phyloP scores from a whole-genome alignment of 768 basidiomycete species.

The Tulasnella sp. region DNA sequence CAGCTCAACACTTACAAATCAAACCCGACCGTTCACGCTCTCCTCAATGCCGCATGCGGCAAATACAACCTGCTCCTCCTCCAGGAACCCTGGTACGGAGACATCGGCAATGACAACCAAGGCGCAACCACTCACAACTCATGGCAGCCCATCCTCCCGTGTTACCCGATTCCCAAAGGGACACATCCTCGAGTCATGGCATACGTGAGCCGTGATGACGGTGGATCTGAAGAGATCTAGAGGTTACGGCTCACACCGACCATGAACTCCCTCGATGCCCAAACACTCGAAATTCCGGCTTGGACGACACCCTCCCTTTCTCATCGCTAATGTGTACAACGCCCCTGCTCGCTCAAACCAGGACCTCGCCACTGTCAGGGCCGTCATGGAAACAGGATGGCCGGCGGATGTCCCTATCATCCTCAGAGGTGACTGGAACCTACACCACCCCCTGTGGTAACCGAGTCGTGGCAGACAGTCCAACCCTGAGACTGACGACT shows the following conservation, averaged over 20 bases:
- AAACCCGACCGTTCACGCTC: no score
- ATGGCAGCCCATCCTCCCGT: slow-evolving; percentile 16
- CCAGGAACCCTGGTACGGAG: no score
- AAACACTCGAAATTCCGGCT: slow-evolving; percentile 9
- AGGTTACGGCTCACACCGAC: slow-evolving; percentile 8
- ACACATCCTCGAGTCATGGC: slow-evolving; percentile 13
- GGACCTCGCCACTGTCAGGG: neutral
- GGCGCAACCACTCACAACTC: no score
- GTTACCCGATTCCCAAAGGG: neutral
- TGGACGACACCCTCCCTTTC: neutral
- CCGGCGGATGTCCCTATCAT: neutral
- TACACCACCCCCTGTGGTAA: slow-evolving; percentile 1
- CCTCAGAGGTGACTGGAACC: slow-evolving; percentile 17
- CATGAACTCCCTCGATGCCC: slow-evolving; percentile 5
- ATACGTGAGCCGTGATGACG: neutral
- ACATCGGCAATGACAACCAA: no score
- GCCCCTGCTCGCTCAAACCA: neutral
- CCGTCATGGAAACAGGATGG: neutral
- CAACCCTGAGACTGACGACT: neutral
- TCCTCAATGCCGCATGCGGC: no score
- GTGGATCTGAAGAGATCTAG: neutral
- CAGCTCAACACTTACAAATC: neutral
- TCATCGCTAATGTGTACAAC: slow-evolving; percentile 15
- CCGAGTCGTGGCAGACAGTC: neutral
- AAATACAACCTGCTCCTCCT: no score